Evolutionary conservation across 495 filamentous ascomycete genomes (phyloP), one percentile per base, ranked within the genome.

Genomic region (Xylaria nigripes): DNA sequence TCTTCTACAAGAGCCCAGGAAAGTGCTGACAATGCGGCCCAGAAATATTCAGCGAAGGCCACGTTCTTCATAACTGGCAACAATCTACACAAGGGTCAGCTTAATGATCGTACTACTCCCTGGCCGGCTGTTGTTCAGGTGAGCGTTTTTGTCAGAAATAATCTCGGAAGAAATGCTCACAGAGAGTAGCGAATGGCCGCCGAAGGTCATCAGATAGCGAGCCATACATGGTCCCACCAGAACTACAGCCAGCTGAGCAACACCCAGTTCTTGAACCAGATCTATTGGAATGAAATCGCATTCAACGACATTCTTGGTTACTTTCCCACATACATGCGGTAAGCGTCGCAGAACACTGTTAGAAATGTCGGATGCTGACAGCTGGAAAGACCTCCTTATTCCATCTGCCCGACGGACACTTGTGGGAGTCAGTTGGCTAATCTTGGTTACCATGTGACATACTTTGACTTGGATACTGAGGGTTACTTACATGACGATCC

Each of bases 161-260:
- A 41, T 16, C 18, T 40, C 16, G 19, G 32, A 49, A n/a, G 13
- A 45, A 29, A 21, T 57, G 48, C 61, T 72, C 45, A 75, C 62
- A 32, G 19, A 12, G 10, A 16, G 23, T 53, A 80, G 71, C 83
- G 86, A 56, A 89, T 84, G 84, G 67, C 74, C 55, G 68, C 68
- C 41, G 62, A 74, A 56, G 87, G 88, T n/a, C 89, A 95, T 63
- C 89, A 93, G 64, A 73, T 95, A 50, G 89, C 84, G 25, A 86
- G 82, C 59, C 89, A 95, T 59, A 93, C 86, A 1, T 95, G 87
- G 88, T 87, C 85, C 36, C 89, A 95, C 60, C 83, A 70, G 77
- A 89, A 74, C 69, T 89, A 59, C 76, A 77, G 68, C 76, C 78
- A 62, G 64, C 82, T 65, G 72, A 78, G 47, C 55, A 79, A 48